Conservation (phyloP, 1,284 basidiomycete species). For the Bondarzewia mesenterica region DNA sequence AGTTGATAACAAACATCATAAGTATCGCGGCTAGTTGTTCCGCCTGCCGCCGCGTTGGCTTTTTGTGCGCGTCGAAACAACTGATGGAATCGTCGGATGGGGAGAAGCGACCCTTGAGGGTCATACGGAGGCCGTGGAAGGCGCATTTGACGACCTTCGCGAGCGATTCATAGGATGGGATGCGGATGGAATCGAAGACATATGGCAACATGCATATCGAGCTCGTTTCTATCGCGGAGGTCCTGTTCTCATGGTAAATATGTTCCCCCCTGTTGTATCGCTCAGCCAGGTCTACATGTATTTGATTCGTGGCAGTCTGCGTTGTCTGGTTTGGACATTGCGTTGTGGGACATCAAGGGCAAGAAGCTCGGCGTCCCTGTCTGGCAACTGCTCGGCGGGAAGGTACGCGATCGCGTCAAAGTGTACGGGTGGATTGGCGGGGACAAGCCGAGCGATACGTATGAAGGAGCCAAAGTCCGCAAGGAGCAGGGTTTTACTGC, state of each 20-base stretch:
- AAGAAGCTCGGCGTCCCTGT: conserved; percentile 71
- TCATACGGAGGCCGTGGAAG: conserved; percentile 73
- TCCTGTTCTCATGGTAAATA: conserved; percentile 58
- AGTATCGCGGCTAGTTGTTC: conserved; percentile 37
- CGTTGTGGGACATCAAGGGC: conserved; percentile 72
- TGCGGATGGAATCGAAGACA: conserved; percentile 65
- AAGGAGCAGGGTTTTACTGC: conserved; percentile 69
- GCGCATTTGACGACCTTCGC: conserved; percentile 54
- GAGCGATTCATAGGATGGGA: conserved; percentile 61
- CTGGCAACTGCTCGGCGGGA: conserved; percentile 70
- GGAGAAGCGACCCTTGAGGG: conserved; percentile 61
- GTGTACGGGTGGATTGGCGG: conserved; percentile 72
- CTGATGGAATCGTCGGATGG: conserved; percentile 65
- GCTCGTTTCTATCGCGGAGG: conserved; percentile 70
- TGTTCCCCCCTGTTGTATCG: neutral
- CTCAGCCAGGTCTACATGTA: neutral
- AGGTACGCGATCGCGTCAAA: conserved; percentile 50
- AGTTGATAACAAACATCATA: neutral
- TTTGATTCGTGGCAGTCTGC: conserved; percentile 31
- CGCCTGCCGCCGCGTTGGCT: conserved; percentile 72
- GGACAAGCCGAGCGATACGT: conserved; percentile 58
- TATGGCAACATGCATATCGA: conserved; percentile 61
- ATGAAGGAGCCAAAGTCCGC: conserved; percentile 50
- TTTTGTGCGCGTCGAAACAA: conserved; percentile 67
- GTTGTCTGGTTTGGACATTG: conserved; percentile 47